These are phyloP conservation scores for Allantophomopsis lycopodina DNA, from an alignment of 2,329 filamentous ascomycete genomes.

Conservation along the genomic window DNA sequence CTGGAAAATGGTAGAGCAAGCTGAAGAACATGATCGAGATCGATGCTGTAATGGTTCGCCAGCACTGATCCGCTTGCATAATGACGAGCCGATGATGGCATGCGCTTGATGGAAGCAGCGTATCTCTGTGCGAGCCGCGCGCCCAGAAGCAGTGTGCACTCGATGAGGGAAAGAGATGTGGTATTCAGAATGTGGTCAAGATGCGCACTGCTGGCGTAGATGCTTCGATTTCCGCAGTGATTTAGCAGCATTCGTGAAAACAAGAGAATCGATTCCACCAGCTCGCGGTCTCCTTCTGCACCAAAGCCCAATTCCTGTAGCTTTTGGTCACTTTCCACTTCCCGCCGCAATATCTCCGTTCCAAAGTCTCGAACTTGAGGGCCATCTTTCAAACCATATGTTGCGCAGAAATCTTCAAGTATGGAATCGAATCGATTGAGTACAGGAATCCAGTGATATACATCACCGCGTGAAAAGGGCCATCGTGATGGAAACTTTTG, in stretches of 20 bases:
- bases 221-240: constrained; percentile 90
- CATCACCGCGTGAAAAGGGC: constrained; percentile 89
- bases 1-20: constrained; percentile 74
- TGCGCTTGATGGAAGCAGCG: constrained; percentile 72
- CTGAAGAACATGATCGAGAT: constrained; percentile 70
- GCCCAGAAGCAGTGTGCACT: constrained; percentile 64
- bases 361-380: constrained; percentile 70
- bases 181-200: constrained; percentile 83
- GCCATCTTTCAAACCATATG: constrained; percentile 67
- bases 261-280: constrained; percentile 66
- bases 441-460: constrained; percentile 96
- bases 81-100: constrained; percentile 44
- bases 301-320: constrained; percentile 49
- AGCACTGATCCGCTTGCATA: constrained; percentile 61
- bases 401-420: constrained; percentile 65
- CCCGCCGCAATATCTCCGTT: constrained; percentile 25
- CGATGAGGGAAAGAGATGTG: constrained; percentile 66
- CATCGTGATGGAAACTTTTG: constrained; percentile 74
- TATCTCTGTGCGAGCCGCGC: constrained; percentile 87
- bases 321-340: constrained; percentile 26
- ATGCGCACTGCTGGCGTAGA: constrained; percentile 87
- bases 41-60: constrained; percentile 72
- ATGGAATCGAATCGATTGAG: constrained; percentile 89
- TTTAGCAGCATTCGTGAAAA: constrained; percentile 85
- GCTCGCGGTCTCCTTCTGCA: constrained; percentile 62